phyloP scores from a whole-genome alignment of 192 early-diverging fungal species.

The Obelidium mucronatum region DNA sequence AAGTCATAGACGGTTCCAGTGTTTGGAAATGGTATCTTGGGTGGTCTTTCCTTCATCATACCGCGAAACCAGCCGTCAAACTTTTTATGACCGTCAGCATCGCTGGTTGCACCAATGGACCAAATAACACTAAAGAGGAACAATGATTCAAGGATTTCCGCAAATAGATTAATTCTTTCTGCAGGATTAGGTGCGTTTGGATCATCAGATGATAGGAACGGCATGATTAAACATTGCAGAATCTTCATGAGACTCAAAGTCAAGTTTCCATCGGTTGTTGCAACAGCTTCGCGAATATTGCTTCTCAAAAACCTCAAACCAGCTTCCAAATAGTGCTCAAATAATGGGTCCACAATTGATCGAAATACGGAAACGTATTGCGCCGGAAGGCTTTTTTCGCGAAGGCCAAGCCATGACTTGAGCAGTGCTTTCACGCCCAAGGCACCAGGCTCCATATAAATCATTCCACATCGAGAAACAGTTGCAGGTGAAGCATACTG shows the following conservation, averaged over 20 bases:
- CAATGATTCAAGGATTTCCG: constrained; percentile 53
- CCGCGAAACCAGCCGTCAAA: constrained; percentile 61
- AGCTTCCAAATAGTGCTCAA: constrained; percentile 57
- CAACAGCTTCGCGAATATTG: constrained; percentile 59
- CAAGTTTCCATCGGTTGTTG: constrained; percentile 63
- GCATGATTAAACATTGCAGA: constrained; percentile 51
- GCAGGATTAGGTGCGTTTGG: constrained; percentile 15
- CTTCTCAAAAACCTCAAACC: constrained; percentile 54
- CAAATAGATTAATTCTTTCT: constrained; percentile 48
- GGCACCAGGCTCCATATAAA: constrained; percentile 72
- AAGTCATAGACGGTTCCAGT: constrained; percentile 63
- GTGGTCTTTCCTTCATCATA: constrained; percentile 23
- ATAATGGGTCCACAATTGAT: constrained; percentile 42
- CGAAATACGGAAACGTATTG: constrained; percentile 42
- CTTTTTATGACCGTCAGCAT: constrained; percentile 60
- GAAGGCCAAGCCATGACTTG: constrained; percentile 56
- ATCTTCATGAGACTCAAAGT: constrained; percentile 59
- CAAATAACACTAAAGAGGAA: constrained; percentile 67
- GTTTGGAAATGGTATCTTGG: constrained; percentile 44
- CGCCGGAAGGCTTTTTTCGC: constrained; percentile 44
- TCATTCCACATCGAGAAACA: constrained; percentile 71
- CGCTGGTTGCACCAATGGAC: constrained; percentile 67
- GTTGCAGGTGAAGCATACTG: constrained; percentile 71
- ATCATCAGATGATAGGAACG: constrained; percentile 35
- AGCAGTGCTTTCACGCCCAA: constrained; percentile 60